phyloP scores from a whole-genome alignment of 108 stramenopile genomes.

The Cyclostephanos tholiformis region DNA sequence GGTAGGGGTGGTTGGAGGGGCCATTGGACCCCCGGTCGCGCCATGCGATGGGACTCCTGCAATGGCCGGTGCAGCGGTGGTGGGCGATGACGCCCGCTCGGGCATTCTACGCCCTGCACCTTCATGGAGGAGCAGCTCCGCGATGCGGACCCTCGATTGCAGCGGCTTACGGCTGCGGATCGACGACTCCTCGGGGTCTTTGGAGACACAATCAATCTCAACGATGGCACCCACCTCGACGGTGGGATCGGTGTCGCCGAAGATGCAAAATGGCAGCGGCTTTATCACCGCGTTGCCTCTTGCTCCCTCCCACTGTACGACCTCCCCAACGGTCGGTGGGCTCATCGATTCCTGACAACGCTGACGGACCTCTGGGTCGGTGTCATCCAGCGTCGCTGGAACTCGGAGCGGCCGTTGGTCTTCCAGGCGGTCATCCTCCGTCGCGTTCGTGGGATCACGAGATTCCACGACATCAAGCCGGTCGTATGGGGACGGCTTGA shows the following conservation, averaged over 20 bases:
- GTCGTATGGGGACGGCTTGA: too few species aligned
- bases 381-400: too few species aligned
- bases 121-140: background rate
- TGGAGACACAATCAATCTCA: background rate
- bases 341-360: background rate
- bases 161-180: background rate
- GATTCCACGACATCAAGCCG: background rate
- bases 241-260: background rate
- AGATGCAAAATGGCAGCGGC: slow-evolving; percentile 1
- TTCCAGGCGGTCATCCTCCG: background rate
- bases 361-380: too few species aligned
- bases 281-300: background rate
- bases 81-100: too few species aligned
- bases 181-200: background rate
- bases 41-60: too few species aligned
- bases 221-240: background rate
- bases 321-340: slow-evolving; percentile 5
- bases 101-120: too few species aligned
- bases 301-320: background rate
- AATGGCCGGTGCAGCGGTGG: too few species aligned
- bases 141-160: background rate
- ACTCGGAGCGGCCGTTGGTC: too few species aligned
- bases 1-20: too few species aligned
- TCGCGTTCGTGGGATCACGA: background rate
- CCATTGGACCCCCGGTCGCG: too few species aligned